These are phyloP conservation scores for Solanum aculeatissimum DNA, from an alignment of 305 asterid genomes.

Conservation along the genomic window DNA sequence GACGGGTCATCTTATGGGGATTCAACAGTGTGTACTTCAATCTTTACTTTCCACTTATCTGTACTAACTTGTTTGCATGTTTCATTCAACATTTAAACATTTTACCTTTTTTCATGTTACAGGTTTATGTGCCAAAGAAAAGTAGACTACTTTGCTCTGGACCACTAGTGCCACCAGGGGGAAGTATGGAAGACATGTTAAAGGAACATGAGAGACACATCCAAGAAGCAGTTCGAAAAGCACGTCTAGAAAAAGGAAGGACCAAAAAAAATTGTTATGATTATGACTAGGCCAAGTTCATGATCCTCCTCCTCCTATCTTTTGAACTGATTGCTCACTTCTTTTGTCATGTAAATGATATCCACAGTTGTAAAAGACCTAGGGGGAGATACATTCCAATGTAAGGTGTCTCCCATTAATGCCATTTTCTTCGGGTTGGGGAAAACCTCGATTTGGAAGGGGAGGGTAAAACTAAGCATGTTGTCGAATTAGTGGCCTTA, in stretches of 20 bases:
- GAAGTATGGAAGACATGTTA: conserved; percentile 93
- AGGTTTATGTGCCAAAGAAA: conserved; percentile 53
- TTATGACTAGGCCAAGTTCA: not conserved
- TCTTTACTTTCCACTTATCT: not conserved
- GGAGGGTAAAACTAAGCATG: not conserved
- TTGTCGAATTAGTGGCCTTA: not conserved
- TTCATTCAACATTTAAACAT: not conserved
- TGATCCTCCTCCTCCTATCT: not conserved
- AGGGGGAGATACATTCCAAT: not conserved
- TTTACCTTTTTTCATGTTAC: conserved; percentile 9
- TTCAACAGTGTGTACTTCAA: conserved; percentile 28
- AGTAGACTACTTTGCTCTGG: conserved; percentile 74
- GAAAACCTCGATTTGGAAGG: not conserved
- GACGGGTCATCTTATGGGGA: conserved; percentile 25
- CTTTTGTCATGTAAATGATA: not conserved
- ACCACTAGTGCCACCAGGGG: conserved; percentile 84
- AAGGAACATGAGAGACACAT: conserved; percentile 87
- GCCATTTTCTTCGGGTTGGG: not conserved
- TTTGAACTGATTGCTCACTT: not conserved
- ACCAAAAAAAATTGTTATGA: conserved; percentile 21
- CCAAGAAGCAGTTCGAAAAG: conserved; percentile 85
- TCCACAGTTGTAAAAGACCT: not conserved
- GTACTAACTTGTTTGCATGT: not conserved
- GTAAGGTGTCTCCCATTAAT: not conserved
- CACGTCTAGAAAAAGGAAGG: conserved; percentile 41